Conservation (phyloP, 257 asterid species). For the Nicotiana noctiflora region DNA sequence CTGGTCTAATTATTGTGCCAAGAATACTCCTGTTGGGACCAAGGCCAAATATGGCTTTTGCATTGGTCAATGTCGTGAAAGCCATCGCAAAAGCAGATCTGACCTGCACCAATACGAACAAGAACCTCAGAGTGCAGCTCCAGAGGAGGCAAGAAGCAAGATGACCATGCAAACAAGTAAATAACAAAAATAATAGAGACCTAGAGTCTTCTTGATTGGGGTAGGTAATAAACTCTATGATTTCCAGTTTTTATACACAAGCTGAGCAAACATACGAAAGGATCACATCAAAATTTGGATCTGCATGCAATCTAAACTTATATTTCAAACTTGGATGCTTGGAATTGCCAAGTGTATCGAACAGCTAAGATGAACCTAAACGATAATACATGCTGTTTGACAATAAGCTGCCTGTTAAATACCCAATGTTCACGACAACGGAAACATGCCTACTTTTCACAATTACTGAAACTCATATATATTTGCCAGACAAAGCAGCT, state of each 20-base stretch:
- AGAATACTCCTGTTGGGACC: slow-evolving; percentile 75
- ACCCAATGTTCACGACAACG: not conserved
- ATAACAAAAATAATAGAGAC: not conserved
- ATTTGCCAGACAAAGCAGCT: not conserved
- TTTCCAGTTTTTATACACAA: not conserved
- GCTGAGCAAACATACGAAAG: not conserved
- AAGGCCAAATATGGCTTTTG: slow-evolving; percentile 46
- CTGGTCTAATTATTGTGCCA: slow-evolving; percentile 79
- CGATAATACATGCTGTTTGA: not conserved
- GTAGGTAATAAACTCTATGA: not conserved
- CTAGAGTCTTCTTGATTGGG: not conserved
- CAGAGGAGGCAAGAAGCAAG: slow-evolving; percentile 1
- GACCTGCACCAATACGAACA: slow-evolving; percentile 39
- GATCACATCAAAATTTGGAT: not conserved
- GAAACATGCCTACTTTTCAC: not conserved
- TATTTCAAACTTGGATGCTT: not conserved
- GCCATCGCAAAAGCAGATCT: slow-evolving; percentile 93
- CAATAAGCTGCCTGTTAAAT: not conserved
- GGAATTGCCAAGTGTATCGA: not conserved
- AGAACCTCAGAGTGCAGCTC: not conserved
- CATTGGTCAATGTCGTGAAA: slow-evolving; percentile 53
- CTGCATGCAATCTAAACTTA: not conserved
- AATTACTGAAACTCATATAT: not conserved
- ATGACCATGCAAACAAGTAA: not conserved
- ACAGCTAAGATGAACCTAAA: not conserved